Percentiles rank a stretch among this genome's conserved stretches.
phyloP scores from a whole-genome alignment of 1,284 basidiomycete species.

The Neotropicomus parvogracilis region DNA sequence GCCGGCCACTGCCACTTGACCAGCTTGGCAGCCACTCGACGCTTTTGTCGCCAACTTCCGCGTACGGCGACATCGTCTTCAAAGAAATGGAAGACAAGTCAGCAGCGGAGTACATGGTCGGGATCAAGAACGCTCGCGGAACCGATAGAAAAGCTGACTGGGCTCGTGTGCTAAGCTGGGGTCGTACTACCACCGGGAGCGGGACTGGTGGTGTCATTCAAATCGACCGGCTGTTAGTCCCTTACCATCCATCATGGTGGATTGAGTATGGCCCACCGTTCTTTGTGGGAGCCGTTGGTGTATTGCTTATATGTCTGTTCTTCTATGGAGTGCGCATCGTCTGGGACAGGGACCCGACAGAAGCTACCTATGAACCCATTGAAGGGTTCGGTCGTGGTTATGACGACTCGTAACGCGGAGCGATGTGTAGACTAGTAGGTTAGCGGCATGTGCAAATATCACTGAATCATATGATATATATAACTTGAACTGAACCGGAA shows the following conservation, averaged over 20 bases:
- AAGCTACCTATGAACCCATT: slow-evolving; percentile 81
- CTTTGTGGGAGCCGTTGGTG: slow-evolving; percentile 53
- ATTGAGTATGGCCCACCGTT: slow-evolving; percentile 62
- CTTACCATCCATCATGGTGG: slow-evolving; percentile 86
- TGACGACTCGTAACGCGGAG: slow-evolving; percentile 38
- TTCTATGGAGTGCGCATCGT: slow-evolving; percentile 64
- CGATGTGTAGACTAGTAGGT: slow-evolving; percentile 12
- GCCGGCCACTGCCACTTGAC: slow-evolving; percentile 67
- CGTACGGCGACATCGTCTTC: slow-evolving; percentile 82
- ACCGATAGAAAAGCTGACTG: slow-evolving; percentile 67
- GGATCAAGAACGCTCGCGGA: slow-evolving; percentile 86
- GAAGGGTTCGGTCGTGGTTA: slow-evolving; percentile 71
- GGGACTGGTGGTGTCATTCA: slow-evolving; percentile 83
- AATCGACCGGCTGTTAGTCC: slow-evolving; percentile 80
- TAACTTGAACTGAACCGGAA: not conserved
- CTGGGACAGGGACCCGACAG: slow-evolving; percentile 69
- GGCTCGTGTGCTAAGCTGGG: slow-evolving; percentile 78
- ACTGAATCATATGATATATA: slow-evolving; percentile 27
- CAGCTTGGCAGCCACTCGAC: slow-evolving; percentile 75
- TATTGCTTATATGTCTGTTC: slow-evolving; percentile 60
- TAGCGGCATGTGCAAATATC: slow-evolving; percentile 5
- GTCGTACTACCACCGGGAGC: slow-evolving; percentile 69
- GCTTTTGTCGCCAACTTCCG: slow-evolving; percentile 56
- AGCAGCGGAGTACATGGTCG: slow-evolving; percentile 62
- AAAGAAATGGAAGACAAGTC: slow-evolving; percentile 49